These are phyloP conservation scores for Amanita inopinata DNA, from an alignment of 768 basidiomycete species.

Conservation along the genomic window DNA sequence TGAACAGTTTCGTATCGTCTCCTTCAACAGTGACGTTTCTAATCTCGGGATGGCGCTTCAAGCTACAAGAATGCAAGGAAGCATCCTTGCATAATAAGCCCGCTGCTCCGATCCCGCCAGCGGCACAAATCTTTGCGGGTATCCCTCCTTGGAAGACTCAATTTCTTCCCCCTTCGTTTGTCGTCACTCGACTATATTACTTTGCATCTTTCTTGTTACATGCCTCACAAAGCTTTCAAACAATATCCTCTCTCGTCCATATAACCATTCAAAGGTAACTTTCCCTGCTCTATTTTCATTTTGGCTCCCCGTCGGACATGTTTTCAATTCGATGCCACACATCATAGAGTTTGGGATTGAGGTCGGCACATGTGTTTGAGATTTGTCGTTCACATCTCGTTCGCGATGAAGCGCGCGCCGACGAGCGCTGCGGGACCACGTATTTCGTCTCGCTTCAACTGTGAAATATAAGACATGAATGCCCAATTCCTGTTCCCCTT, in stretches of 20 bases:
- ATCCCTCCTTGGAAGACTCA: too few species aligned
- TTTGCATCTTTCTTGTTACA: not conserved
- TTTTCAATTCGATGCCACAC: conserved; percentile 12
- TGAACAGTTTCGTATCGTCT: too few species aligned
- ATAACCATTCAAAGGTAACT: conserved; percentile 53
- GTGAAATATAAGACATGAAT: not conserved
- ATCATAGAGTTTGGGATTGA: not conserved
- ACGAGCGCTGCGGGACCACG: conserved; percentile 10
- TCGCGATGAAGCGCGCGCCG: not conserved
- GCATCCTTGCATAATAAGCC: too few species aligned
- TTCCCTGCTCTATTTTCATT: conserved; percentile 11
- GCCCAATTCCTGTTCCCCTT: not conserved
- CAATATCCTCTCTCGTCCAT: conserved; percentile 43
- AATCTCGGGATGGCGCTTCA: too few species aligned
- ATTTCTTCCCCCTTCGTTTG: too few species aligned
- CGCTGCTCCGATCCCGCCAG: too few species aligned
- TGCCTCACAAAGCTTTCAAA: conserved; percentile 48
- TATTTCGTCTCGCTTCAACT: conserved; percentile 11
- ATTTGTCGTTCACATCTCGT: not conserved
- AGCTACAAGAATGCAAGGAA: too few species aligned
- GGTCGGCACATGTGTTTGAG: not conserved
- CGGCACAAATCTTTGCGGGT: too few species aligned
- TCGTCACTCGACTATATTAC: not conserved
- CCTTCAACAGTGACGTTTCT: too few species aligned
- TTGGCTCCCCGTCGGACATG: conserved; percentile 17